Conservation (phyloP, 495 filamentous ascomycete species). For the Annulohypoxylon maeteangense region DNA sequence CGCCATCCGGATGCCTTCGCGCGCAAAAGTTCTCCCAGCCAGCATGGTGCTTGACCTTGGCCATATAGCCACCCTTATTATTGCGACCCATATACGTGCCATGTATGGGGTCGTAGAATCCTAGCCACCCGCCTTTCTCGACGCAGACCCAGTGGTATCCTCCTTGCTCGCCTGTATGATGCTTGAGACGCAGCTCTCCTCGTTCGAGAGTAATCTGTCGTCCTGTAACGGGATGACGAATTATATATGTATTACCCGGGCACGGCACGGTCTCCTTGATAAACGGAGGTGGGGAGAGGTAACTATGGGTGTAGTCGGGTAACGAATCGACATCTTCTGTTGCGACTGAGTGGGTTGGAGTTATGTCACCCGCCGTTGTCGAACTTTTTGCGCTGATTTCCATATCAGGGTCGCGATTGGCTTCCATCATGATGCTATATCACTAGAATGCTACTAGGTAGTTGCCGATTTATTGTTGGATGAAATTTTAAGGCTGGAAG, state of each 20-base stretch:
- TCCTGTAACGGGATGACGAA: slow-evolving; percentile 38
- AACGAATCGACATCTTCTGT: background rate
- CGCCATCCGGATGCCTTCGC: slow-evolving; percentile 25
- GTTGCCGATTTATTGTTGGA: background rate
- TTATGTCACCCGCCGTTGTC: slow-evolving; percentile 5
- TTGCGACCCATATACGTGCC: slow-evolving; percentile 48
- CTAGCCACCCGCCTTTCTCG: slow-evolving; percentile 55
- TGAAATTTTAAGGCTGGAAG: background rate
- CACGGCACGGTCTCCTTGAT: slow-evolving; percentile 29
- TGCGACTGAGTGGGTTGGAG: slow-evolving; percentile 11
- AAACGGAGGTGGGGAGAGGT: background rate
- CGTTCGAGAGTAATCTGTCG: slow-evolving; percentile 50
- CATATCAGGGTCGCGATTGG: background rate
- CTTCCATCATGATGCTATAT: background rate
- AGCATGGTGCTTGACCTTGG: slow-evolving; percentile 12
- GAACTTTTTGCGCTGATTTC: slow-evolving; percentile 14
- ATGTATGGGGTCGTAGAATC: slow-evolving; percentile 50
- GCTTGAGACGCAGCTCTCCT: slow-evolving; percentile 46
- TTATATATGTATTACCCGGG: slow-evolving; percentile 47
- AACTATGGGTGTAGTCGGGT: background rate
- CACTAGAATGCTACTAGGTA: too few relatives aligned
- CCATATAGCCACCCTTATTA: slow-evolving; percentile 5
- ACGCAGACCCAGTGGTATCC: slow-evolving; percentile 53
- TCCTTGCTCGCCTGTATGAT: slow-evolving; percentile 43
- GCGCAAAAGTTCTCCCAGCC: slow-evolving; percentile 22